A percentile compares a stretch with the other conserved stretches of the same genome.
phyloP scores from a whole-genome alignment of 371 early-diverging fungal species.

The Mucor indicus region DNA sequence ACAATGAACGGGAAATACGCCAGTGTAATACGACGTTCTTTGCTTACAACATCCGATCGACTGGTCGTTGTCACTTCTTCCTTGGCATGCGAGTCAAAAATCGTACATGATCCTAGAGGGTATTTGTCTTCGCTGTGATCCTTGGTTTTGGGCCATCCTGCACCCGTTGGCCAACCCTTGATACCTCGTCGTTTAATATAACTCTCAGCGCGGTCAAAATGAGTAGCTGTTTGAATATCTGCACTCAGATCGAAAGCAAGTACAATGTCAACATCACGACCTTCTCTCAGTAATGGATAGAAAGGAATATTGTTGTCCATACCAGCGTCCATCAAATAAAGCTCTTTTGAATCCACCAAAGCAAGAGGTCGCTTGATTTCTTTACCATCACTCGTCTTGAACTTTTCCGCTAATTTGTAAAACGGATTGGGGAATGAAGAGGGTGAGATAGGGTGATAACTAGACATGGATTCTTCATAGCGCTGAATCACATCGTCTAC shows the following conservation, averaged over 20 bases:
- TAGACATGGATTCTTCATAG: conserved; percentile 42
- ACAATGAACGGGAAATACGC: conserved; percentile 61
- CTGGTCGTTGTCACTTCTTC: neutral
- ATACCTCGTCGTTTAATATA: conserved; percentile 47
- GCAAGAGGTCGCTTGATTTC: conserved; percentile 19
- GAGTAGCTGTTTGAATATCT: conserved; percentile 60
- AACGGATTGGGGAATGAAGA: conserved; percentile 57
- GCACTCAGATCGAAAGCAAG: conserved; percentile 66
- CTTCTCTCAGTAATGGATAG: conserved; percentile 63
- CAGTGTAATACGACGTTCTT: conserved; percentile 34
- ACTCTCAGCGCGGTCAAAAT: conserved; percentile 63
- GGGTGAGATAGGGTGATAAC: conserved; percentile 52
- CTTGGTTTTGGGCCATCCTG: conserved; percentile 32
- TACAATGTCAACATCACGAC: conserved; percentile 64
- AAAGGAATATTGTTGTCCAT: conserved; percentile 75
- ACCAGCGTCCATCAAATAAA: conserved; percentile 72
- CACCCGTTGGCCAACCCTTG: conserved; percentile 44
- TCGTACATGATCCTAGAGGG: conserved; percentile 27
- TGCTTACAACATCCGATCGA: neutral
- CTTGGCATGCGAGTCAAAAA: conserved; percentile 18
- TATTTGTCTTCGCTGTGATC: conserved; percentile 20
- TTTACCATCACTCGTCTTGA: neutral
- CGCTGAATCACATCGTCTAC: conserved; percentile 32
- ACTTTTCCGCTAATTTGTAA: conserved; percentile 27
- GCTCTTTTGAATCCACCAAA: conserved; percentile 18